Conservation (phyloP, 1,284 basidiomycete genomes). For the Marasmius tenuissimus region DNA sequence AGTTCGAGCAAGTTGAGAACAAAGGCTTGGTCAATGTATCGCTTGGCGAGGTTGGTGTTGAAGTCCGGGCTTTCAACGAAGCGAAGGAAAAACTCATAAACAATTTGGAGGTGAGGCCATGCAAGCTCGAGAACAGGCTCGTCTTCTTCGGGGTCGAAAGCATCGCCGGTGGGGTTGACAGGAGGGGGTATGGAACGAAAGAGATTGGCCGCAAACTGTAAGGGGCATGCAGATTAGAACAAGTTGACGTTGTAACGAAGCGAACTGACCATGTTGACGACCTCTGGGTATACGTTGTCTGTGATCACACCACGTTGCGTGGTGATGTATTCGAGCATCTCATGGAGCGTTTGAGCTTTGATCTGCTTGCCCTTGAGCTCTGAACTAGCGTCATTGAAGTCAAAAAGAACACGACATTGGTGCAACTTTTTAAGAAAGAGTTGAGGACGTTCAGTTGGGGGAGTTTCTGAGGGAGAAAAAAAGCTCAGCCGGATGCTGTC, state of each 20-base stretch:
- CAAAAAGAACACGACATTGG: conserved; percentile 96
- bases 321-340: conserved; percentile 99
- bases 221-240: conserved; percentile 14
- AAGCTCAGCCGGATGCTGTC: conserved; percentile 15
- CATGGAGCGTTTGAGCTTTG: conserved; percentile 96
- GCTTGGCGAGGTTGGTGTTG: conserved; percentile 97
- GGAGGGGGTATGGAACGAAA: conserved; percentile 99
- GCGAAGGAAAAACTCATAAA: conserved; percentile 99
- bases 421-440: conserved; percentile 95
- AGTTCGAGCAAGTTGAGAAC: conserved; percentile 96
- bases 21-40: conserved; percentile 96
- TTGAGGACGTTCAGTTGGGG: conserved; percentile 84
- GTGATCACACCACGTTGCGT: conserved; percentile 96
- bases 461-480: conserved; percentile 67
- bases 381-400: conserved; percentile 97
- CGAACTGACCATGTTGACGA: conserved; percentile 87
- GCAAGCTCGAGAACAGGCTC: conserved; percentile 98
- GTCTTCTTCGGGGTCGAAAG: conserved; percentile 99
- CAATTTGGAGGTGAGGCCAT: conserved; percentile 99
- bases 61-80: conserved; percentile 99
- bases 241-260: conserved; percentile 4
- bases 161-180: conserved; percentile 96
- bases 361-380: conserved; percentile 98
- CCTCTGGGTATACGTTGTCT: conserved; percentile 98
- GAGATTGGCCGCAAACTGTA: conserved; percentile 92